Evolutionary conservation across 148 eudicot genomes (phyloP).

Genomic region (Vaccinium macrocarpon): DNA sequence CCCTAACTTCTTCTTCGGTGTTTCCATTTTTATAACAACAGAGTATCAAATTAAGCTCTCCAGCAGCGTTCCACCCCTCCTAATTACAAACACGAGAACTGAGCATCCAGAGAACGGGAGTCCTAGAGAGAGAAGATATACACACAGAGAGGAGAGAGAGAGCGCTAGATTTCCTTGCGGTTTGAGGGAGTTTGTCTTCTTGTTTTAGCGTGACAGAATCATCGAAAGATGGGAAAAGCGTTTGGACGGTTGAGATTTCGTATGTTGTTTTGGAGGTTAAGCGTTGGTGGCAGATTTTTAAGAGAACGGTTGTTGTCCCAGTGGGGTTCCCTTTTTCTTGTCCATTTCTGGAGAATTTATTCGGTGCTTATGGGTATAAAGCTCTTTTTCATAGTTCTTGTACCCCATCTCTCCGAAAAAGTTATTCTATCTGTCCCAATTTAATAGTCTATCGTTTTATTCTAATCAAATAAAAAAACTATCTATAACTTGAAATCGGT

Average conservation of each 20-base stretch:
- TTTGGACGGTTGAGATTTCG: constrained; percentile 12
- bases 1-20: constrained; percentile 3
- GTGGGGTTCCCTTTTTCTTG: not conserved
- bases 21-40: constrained; percentile 8
- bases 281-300: not conserved
- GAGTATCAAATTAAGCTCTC: not conserved
- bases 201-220: not conserved
- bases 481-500: no score
- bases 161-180: not conserved
- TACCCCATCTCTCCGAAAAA: no score
- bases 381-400: no score
- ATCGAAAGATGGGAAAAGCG: not conserved
- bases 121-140: not conserved
- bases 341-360: not conserved
- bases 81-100: not conserved
- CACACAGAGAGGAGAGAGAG: not conserved
- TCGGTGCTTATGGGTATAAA: not conserved
- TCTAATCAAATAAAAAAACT: no score
- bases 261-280: not conserved
- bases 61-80: not conserved
- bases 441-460: no score
- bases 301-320: not conserved
- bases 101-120: not conserved
- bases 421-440: no score
- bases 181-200: not conserved